Conservation (phyloP, 2,329 filamentous ascomycete genomes). For the Phialophora verrucosa region DNA sequence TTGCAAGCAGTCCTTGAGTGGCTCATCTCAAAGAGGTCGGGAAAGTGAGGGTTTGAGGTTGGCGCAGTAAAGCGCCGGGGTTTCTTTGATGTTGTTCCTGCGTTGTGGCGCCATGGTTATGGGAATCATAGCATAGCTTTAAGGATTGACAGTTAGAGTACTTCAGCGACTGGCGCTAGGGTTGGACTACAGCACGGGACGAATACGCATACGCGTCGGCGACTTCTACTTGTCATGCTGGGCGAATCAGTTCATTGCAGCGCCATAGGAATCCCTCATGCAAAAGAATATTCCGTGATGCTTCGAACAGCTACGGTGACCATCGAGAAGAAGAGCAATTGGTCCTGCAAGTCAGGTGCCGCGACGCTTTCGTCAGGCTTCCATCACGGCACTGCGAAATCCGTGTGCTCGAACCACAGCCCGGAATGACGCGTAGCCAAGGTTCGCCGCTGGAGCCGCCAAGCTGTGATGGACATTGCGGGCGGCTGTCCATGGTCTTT, state of each 20-base stretch:
- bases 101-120: not conserved
- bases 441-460: not conserved
- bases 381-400: conserved; percentile 7
- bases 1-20: conserved; percentile 95
- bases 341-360: not conserved
- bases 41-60: conserved; percentile 59
- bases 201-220: conserved; percentile 17
- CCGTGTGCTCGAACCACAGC: conserved; percentile 10
- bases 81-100: not conserved
- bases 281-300: conserved; percentile 4
- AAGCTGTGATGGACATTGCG: not conserved
- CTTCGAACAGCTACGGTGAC: not conserved
- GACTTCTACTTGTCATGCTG: no score
- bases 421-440: conserved; percentile 29
- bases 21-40: conserved; percentile 82
- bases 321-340: not conserved
- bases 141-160: not conserved
- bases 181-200: conserved; percentile 6
- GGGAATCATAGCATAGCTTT: not conserved
- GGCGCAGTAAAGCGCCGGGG: not conserved
- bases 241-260: not conserved
- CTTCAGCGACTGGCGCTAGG: conserved; percentile 7
- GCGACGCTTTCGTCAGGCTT: not conserved
- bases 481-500: not conserved
- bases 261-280: not conserved